Evolutionary conservation across 805 yeast genomes (phyloP).

Genomic region (Hanseniaspora singularis): DNA sequence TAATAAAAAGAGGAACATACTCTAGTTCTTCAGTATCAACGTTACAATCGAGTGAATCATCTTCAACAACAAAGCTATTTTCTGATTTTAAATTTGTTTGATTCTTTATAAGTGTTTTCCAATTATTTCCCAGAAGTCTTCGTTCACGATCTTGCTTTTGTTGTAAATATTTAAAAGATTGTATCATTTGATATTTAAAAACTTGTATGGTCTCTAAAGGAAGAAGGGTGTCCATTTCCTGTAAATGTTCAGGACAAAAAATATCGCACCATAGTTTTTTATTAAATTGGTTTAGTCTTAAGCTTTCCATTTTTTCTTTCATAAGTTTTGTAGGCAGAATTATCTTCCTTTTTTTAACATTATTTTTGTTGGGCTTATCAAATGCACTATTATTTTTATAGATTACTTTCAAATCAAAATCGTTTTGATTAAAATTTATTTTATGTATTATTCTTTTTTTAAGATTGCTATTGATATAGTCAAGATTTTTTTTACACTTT

Average conservation of each 20-base stretch:
- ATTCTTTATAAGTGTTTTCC: slow-evolving; percentile 7
- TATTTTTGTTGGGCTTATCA: too few relatives aligned
- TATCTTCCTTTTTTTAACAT: not conserved
- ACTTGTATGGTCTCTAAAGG: slow-evolving; percentile 21
- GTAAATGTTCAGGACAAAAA: slow-evolving; percentile 25
- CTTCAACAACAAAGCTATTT: slow-evolving; percentile 18
- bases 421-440: too few relatives aligned
- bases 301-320: not conserved
- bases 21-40: slow-evolving; percentile 22
- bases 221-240: slow-evolving; percentile 24
- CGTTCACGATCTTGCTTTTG: slow-evolving; percentile 24
- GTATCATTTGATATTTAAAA: slow-evolving; percentile 26
- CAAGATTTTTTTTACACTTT: too few relatives aligned
- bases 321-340: not conserved
- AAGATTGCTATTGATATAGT: too few relatives aligned
- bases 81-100: slow-evolving; percentile 28
- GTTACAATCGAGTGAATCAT: too few relatives aligned
- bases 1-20: slow-evolving; percentile 51
- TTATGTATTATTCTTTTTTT: too few relatives aligned
- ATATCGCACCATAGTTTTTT: slow-evolving; percentile 10
- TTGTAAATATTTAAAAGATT: slow-evolving; percentile 30
- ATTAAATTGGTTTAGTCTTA: not conserved
- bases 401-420: not conserved
- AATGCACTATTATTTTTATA: not conserved
- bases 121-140: slow-evolving; percentile 18